These are phyloP conservation scores for Phytophthora kernoviae DNA, from an alignment of 352 stramenopile species.

Conservation along the genomic window DNA sequence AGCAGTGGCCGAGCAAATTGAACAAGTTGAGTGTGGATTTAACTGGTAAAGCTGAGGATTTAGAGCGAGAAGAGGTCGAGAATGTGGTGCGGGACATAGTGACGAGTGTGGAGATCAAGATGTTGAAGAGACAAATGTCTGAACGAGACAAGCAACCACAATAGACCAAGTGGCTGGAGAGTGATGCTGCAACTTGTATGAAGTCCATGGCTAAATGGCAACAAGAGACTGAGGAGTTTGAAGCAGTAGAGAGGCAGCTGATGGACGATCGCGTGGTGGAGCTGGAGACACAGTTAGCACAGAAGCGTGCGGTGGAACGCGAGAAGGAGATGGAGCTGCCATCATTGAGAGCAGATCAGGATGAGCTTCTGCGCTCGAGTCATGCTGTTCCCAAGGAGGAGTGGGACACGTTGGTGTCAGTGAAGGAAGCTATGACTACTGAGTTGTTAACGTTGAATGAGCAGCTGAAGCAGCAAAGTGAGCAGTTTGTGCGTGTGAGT, in stretches of 20 bases:
- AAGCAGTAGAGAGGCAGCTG: constrained; percentile 53
- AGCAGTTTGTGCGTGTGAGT: constrained; percentile 21
- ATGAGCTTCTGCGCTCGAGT: constrained; percentile 26
- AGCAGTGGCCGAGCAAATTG: constrained; percentile 37
- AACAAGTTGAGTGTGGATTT: constrained; percentile 22
- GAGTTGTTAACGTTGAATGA: constrained; percentile 28
- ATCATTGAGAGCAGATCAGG: constrained; percentile 33
- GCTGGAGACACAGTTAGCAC: constrained; percentile 52
- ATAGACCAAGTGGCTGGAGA: constrained; percentile 20
- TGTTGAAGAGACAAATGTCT: constrained; percentile 9
- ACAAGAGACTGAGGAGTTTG: constrained; percentile 44
- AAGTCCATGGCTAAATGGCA: constrained; percentile 11
- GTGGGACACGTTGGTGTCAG: constrained; percentile 20
- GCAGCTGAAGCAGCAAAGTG: constrained; percentile 13
- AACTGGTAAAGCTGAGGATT: constrained; percentile 8
- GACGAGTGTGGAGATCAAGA: constrained; percentile 32
- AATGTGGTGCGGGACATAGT: constrained; percentile 42
- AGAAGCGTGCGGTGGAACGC: constrained; percentile 40
- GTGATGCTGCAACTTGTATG: constrained; percentile 21
- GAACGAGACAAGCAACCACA: constrained; percentile 21
- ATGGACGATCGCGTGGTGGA: constrained; percentile 57
- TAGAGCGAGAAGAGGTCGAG: constrained; percentile 39
- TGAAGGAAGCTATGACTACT: constrained; percentile 25
- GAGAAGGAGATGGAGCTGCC: constrained; percentile 53
- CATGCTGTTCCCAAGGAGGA: constrained; percentile 29